Base-by-base conservation (phyloP, 352 stramenopile genomes). In the Pythium plurisporium region DNA sequence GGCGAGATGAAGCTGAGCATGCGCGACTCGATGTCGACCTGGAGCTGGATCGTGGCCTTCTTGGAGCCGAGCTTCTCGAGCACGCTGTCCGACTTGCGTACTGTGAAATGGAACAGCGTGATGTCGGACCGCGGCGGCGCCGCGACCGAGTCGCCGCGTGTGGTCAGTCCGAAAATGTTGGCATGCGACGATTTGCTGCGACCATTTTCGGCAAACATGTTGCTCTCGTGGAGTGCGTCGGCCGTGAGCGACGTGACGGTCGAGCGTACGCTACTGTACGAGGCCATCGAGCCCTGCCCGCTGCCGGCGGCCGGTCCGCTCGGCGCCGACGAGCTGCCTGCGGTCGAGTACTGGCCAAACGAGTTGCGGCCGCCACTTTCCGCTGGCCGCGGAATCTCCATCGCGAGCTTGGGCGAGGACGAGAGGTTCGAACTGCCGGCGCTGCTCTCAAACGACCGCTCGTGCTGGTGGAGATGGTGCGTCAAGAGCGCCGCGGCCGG, bases 1-100 rank as follows among this genome's bases (percentile, higher is more conserved):
- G 82, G 76, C 42, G 81, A 89, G 3, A 91, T 48, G 26, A 95
- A 91, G 55, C 72, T 87, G n/a, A 95, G 72, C 76, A 90, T 93
- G 17, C 85, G 79, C 34, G 81, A 70, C 8, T 92, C 77, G n/a
- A 85, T 82, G 54, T 93, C 85, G 19, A 95, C 82, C 53, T 90
- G 78, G 6, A 95, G 55, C 60, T 89, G 82, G 47, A 95, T 89
- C 41, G 81, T 89, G 15, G 85, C 76, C 27, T 86, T 85, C 57
- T 92, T 91, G 62, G 77, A 89, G 19, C 81, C 80, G 6, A 93
- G 61, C 45, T 91, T 89, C 62, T 91, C 79, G 19, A 95, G 55
- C 45, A 95, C 73, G 40, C 73, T 89, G 66, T 95, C 85, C 8
- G 77, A 84, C 51, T 95, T 95, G 59, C 87, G 87, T 49, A 93